Evolutionary conservation across 2,329 filamentous ascomycete genomes (phyloP), one percentile per base, ranked within the genome.

Genomic region (Daldinia sp.): DNA sequence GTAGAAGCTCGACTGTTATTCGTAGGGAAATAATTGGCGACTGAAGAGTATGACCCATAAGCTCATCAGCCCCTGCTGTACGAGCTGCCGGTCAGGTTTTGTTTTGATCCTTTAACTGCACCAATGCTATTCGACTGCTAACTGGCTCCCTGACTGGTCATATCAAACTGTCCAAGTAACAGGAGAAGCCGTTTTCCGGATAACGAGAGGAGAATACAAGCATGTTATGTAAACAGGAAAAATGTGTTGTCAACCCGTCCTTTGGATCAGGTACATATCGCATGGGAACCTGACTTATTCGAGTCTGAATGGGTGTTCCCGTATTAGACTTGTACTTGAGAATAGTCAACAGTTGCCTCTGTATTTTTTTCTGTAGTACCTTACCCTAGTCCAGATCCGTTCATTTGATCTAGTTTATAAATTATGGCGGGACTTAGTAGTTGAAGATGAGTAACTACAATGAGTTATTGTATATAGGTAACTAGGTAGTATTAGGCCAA

Each of bases 21-120:
- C 58, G 44, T 55, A 60, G 44, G 67, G 58, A 58, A 65, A 69
- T 35, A 63, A 69, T 67, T 64, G 56, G 58, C 64, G 64, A 56
- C 39, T 59, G 50, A 39, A 42, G 39, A 44, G 46, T 61, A 65
- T 56, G 44, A 57, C 60, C 65, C 41, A 68, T 68, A 51, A 63
- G 28, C 55, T 54, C 28, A 48, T 55, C 39, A 51, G 50, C 48
- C 48, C 39, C 37, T 41, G 35, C 53, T 44, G 42, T 46, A 30
- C 39, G 55, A 33, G 42, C 28, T 59, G 28, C 44, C 56, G 53
- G 55, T 30, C 37, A n/a, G 18, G 55, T 30, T 54, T n/a, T 37
- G 53, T 26, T 20, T 28, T 56, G 33, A 42, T 56, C 37, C 35
- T 37, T 37, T 20, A 15, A 56, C 53, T 15, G 53, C 53, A 23